Conservation (phyloP, 148 eudicot genomes). For the Chenopodium album region DNA sequence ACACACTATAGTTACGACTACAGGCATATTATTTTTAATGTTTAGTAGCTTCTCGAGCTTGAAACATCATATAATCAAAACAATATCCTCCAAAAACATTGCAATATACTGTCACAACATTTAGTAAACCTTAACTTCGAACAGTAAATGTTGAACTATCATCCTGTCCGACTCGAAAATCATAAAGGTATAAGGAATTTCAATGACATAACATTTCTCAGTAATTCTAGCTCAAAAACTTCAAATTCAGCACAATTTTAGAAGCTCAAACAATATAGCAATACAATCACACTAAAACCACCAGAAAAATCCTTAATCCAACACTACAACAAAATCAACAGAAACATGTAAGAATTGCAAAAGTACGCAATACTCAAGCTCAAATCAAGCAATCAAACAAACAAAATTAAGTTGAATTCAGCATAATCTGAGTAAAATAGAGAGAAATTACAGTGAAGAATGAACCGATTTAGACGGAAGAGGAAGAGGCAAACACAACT, state of each 20-base stretch:
- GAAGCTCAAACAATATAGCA: neutral
- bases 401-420: neutral
- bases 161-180: neutral
- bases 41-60: neutral
- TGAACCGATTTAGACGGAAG: conserved; percentile 57
- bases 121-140: neutral
- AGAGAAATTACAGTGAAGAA: conserved; percentile 43
- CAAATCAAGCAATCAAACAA: neutral
- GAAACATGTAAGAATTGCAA: neutral
- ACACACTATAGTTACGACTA: neutral
- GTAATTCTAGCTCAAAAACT: neutral
- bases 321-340: no score
- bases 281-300: neutral
- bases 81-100: neutral
- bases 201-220: neutral
- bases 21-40: neutral
- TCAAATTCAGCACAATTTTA: no score
- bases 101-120: neutral
- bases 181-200: neutral
- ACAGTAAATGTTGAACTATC: neutral
- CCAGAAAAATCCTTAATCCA: neutral
- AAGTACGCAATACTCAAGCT: neutral
- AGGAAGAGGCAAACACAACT: conserved; percentile 71
- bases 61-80: neutral
- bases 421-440: neutral